These are phyloP conservation scores for Yarrowia porcina DNA, from an alignment of 805 yeast species.

Conservation along the genomic window DNA sequence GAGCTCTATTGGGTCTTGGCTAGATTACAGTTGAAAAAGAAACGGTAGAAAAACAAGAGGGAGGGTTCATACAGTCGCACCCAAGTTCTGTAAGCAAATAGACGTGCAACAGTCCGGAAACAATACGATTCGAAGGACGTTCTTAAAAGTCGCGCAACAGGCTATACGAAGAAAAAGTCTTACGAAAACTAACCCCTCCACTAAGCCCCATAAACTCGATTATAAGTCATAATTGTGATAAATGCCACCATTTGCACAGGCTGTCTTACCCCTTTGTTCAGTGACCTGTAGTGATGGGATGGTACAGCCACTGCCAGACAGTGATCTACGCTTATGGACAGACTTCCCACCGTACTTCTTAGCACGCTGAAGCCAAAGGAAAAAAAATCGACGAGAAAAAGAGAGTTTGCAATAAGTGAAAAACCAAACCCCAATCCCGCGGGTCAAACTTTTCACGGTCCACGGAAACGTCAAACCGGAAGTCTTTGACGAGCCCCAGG, in stretches of 20 bases:
- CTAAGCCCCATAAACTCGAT: no score
- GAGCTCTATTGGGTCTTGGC: conserved; percentile 20
- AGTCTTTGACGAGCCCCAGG: conserved; percentile 1
- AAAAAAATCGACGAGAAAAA: neutral
- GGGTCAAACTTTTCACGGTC: neutral
- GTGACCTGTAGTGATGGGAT: neutral
- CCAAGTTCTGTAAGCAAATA: no score
- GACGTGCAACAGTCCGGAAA: no score
- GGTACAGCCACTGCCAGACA: conserved; percentile 5
- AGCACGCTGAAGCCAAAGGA: neutral
- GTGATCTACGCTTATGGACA: conserved; percentile 9
- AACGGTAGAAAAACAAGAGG: neutral
- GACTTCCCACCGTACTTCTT: neutral
- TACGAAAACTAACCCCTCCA: no score
- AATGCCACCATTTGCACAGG: no score
- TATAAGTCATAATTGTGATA: no score
- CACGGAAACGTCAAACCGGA: conserved; percentile 4
- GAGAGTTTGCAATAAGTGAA: neutral
- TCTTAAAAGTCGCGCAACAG: no score
- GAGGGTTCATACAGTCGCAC: neutral
- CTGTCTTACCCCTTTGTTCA: neutral
- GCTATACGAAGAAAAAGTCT: no score
- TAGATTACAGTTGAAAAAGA: conserved; percentile 5
- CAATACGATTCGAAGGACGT: no score
- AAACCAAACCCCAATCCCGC: neutral